Evolutionary conservation across 371 early-diverging fungal genomes (phyloP), one percentile per base, ranked within the genome.

Genomic region (Rhizopus delemar): DNA sequence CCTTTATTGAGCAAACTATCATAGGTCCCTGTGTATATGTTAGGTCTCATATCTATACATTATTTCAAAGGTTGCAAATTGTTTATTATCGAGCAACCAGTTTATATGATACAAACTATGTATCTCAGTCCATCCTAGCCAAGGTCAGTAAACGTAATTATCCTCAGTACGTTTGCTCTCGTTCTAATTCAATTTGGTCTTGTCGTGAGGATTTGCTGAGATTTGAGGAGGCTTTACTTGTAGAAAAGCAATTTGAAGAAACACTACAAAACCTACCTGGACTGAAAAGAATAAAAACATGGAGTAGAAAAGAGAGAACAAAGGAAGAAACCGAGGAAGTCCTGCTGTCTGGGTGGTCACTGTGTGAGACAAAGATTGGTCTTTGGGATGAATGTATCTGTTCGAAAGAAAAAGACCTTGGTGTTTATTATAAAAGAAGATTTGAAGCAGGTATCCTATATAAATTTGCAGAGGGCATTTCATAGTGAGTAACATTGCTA

Each of bases 61-160:
- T 81, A 8, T 81, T 84, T 52, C 73, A 73, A 51, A 76, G 81
- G 13, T 46, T 85, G 0, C 83, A 82, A n/a, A 62, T 84, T 8
- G 75, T 84, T 8, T 83, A 79, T 50, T 77, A 79, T 46, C 74
- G 85, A 3, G 45, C 68, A n/a, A 70, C 63, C 15, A 70, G 61
- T 35, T 62, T 67, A 5, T 55, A 63, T 0, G 75, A 73, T 32
- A 33, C 51, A 13, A 74, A 60, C 12, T 41, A 78, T 41, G 82
- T 88, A 63, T 53, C 74, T 3, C 63, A 70, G 0, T 82, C 88
- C 0, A 81, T 90, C 29, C 66, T 88, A 3, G 81, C 85, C 11
- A 73, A 69, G 7, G 77, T 84, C 31, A 85, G 83, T 34, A 79
- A 77, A 43, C 70, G 84, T 0, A 73, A 67, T 22, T 90, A 82